phyloP scores from a whole-genome alignment of 305 asterid species.

The Fraxinus floribunda region DNA sequence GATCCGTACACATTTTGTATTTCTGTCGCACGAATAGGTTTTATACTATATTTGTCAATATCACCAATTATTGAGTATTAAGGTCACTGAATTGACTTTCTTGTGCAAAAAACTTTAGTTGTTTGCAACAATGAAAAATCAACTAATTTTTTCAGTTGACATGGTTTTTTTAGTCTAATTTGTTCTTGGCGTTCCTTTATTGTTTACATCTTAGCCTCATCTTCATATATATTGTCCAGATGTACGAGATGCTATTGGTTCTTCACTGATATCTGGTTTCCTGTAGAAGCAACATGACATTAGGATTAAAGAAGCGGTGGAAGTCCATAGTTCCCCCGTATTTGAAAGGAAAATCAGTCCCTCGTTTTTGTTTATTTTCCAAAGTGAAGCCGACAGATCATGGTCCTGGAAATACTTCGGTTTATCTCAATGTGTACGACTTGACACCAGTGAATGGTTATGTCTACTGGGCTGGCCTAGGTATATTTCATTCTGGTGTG shows the following conservation, averaged over 20 bases:
- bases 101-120: not conserved
- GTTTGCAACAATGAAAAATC: not conserved
- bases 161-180: not conserved
- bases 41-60: not conserved
- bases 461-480: constrained; percentile 76
- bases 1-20: not conserved
- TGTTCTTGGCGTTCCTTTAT: constrained; percentile 1
- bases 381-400: constrained; percentile 66
- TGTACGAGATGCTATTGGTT: constrained; percentile 33
- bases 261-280: constrained; percentile 35
- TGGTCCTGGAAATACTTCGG: constrained; percentile 63
- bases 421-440: constrained; percentile 77
- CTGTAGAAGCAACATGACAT: constrained; percentile 47
- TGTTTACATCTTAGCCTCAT: constrained; percentile 16
- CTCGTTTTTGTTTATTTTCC: constrained; percentile 79
- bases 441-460: constrained; percentile 70
- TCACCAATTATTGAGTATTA: not conserved
- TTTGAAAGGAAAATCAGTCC: constrained; percentile 56
- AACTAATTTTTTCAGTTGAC: constrained; percentile 9
- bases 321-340: constrained; percentile 57
- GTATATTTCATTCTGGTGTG: constrained; percentile 73
- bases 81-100: not conserved
- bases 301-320: constrained; percentile 73
- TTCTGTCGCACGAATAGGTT: not conserved
- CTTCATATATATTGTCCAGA: constrained; percentile 36